These are phyloP conservation scores for Apophysomyces trapeziformis DNA, from an alignment of 371 early-diverging fungal species.

Conservation along the genomic window DNA sequence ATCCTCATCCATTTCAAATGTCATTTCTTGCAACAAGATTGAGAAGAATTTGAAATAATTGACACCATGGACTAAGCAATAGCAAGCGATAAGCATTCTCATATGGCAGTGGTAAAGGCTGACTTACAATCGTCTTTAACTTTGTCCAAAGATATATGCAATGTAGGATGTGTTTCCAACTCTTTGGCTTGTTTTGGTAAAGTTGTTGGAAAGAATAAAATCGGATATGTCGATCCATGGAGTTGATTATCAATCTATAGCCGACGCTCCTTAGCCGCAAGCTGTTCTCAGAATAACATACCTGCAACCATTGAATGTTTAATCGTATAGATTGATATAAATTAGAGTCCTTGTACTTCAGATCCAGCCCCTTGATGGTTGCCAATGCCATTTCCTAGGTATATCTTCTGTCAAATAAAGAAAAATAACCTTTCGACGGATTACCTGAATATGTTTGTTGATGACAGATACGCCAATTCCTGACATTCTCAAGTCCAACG, in stretches of 20 bases:
- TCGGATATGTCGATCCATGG: constrained; percentile 73
- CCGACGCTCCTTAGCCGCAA: not conserved
- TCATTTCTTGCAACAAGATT: constrained; percentile 83
- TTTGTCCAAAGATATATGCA: constrained; percentile 63
- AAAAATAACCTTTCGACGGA: not conserved
- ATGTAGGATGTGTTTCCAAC: constrained; percentile 49
- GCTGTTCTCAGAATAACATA: constrained; percentile 5
- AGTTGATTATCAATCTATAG: constrained; percentile 87
- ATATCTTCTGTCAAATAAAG: constrained; percentile 1
- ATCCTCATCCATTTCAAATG: constrained; percentile 86
- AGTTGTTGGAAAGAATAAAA: constrained; percentile 83
- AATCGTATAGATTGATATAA: constrained; percentile 66
- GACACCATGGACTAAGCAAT: constrained; percentile 68
- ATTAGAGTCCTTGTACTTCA: constrained; percentile 73
- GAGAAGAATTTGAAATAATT: constrained; percentile 83
- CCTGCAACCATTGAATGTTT: constrained; percentile 78
- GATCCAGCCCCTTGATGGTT: constrained; percentile 66
- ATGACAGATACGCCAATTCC: constrained; percentile 82
- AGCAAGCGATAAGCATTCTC: not conserved
- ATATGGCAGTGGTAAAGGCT: too few relatives aligned
- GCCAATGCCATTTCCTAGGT: constrained; percentile 78
- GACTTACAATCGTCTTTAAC: constrained; percentile 74
- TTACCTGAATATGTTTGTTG: constrained; percentile 48
- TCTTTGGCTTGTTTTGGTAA: constrained; percentile 61
- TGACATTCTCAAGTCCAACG: constrained; percentile 46